Evolutionary conservation across 2,329 filamentous ascomycete species (phyloP).

Genomic region (Cladophialophora exuberans): DNA sequence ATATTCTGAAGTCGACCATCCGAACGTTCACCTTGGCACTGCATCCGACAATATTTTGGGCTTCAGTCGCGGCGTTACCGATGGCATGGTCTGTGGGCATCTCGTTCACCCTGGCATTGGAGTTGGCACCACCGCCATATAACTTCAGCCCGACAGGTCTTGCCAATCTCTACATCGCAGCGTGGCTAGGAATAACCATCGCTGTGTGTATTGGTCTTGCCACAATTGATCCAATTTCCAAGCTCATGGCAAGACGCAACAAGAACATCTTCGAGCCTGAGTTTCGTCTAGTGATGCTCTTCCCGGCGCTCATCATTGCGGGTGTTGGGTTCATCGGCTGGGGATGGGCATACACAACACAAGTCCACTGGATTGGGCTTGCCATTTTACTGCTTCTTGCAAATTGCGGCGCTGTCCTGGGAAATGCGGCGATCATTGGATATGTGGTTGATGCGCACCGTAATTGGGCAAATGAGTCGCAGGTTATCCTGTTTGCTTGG

Average conservation of each 20-base stretch:
- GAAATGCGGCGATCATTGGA: constrained; percentile 89
- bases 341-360: constrained; percentile 81
- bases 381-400: constrained; percentile 90
- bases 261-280: constrained; percentile 93
- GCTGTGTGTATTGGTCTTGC: constrained; percentile 88
- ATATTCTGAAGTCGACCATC: constrained; percentile 6
- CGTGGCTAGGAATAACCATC: constrained; percentile 83
- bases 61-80: constrained; percentile 9
- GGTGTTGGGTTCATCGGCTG: constrained; percentile 89
- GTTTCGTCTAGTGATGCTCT: constrained; percentile 84
- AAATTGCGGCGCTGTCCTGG: constrained; percentile 87
- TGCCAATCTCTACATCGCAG: constrained; percentile 84
- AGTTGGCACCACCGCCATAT: constrained; percentile 52
- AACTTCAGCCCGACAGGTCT: constrained; percentile 79
- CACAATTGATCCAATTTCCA: constrained; percentile 81
- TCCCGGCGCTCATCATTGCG: constrained; percentile 76
- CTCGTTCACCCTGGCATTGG: constrained; percentile 10
- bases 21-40: constrained; percentile 9
- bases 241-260: constrained; percentile 78
- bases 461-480: constrained; percentile 87
- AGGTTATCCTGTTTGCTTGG: constrained; percentile 89
- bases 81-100: constrained; percentile 16
- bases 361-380: constrained; percentile 83
- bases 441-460: constrained; percentile 92
- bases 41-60: constrained; percentile 12